These are phyloP conservation scores for Schizonepeta tenuifolia DNA, from an alignment of 257 asterid species.

Conservation along the genomic window DNA sequence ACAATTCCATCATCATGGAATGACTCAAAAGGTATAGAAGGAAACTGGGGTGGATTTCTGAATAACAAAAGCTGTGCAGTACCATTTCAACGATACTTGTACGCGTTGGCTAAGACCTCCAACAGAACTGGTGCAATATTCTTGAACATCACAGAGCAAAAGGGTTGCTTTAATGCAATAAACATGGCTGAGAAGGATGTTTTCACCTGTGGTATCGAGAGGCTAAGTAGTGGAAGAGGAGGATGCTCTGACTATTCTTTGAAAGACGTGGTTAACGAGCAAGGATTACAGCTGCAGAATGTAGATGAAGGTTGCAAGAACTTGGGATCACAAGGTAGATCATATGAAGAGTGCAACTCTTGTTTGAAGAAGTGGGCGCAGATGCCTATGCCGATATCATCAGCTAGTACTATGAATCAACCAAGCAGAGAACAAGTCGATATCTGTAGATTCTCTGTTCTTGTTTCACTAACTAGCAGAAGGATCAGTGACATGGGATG, in stretches of 20 bases:
- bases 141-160: slow-evolving; percentile 47
- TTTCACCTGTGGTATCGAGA: slow-evolving; percentile 56
- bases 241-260: slow-evolving; percentile 64
- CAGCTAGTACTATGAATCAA: slow-evolving; percentile 22
- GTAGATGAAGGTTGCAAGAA: slow-evolving; percentile 48
- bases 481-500: slow-evolving; percentile 51
- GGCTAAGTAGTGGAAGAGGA: slow-evolving; percentile 60
- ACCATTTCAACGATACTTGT: slow-evolving; percentile 46
- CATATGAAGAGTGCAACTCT: slow-evolving; percentile 40
- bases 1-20: slow-evolving; percentile 40
- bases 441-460: slow-evolving; percentile 54
- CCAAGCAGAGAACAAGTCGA: slow-evolving; percentile 33
- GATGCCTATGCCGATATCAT: slow-evolving; percentile 22
- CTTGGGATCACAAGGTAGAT: slow-evolving; percentile 38
- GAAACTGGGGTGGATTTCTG: slow-evolving; percentile 61
- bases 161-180: slow-evolving; percentile 39
- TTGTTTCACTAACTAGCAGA: slow-evolving; percentile 55
- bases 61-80: slow-evolving; percentile 39
- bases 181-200: slow-evolving; percentile 23
- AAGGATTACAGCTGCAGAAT: slow-evolving; percentile 38
- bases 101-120: slow-evolving; percentile 48
- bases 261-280: slow-evolving; percentile 43
- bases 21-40: slow-evolving; percentile 22
- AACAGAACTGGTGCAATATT: slow-evolving; percentile 54
- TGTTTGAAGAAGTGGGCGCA: slow-evolving; percentile 55